Base-by-base conservation (phyloP, 2,329 filamentous ascomycete species). In the Clonostachys chloroleuca region DNA sequence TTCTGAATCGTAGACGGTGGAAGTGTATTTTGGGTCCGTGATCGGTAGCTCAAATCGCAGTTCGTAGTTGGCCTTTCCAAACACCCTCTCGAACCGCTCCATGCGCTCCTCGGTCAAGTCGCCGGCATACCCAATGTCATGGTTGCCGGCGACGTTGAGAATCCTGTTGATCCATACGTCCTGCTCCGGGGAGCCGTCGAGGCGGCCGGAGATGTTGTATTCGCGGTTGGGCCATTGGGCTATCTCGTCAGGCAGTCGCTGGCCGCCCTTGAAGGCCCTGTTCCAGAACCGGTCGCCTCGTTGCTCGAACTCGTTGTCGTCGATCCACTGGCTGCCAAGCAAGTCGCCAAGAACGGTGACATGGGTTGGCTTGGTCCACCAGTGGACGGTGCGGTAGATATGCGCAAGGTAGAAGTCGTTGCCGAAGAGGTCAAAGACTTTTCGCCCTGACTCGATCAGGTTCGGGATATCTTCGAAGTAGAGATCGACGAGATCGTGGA, bases 351-450 rank as follows among this genome's bases (percentile, higher is more conserved):
- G 74, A 0, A 97, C 91, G 0, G 87, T 84, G 17, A 94, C 82
- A 63, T 99, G 94, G 0, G 89, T 95, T 9, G 94, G 94, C 14
- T 74, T 70, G 1, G 87, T 81, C 86, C 88, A 95, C 89, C 91
- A 95, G 54, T 81, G 78, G 44, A 96, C 67, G 0, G 84, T 87
- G 14, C 89, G 81, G 67, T 95, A 96, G 49, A 96, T 91, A 64
- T 99, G 94, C 17, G 88, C 89, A 34, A 99, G 80, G 66, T 97
- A 99, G 60, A 84, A 89, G 67, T 99, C 94, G 66, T 99, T 99
- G 5, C 94, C 94, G 59, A 91, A 81, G 3, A 96, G 79, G 65
- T 99, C 94, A 55, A 99, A 65, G 16, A 81, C 78, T 70, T 99
- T 99, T 53, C 89, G 80, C 44, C 78, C 71, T 2, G 83, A 84